Evolutionary conservation across 164 flowering plant genomes (phyloP).

Genomic region (Vitis labrusca): DNA sequence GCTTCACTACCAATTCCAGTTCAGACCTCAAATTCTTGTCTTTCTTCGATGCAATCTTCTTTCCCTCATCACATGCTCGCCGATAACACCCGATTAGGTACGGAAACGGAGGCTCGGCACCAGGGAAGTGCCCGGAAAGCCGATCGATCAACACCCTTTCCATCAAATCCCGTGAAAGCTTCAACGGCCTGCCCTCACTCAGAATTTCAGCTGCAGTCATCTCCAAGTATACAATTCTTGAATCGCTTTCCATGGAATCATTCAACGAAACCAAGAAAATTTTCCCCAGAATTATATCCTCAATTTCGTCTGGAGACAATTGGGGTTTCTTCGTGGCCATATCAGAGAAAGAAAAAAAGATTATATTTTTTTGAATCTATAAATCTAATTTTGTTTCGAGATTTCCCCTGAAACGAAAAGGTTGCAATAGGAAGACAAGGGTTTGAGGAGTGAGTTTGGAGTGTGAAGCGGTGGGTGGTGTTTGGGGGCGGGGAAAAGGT

Average conservation of each 20-base stretch:
- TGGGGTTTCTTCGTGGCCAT: constrained; percentile 73
- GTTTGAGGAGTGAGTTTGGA: too few relatives aligned
- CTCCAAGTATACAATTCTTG: constrained; percentile 66
- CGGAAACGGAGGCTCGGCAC: constrained; percentile 69
- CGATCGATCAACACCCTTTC: constrained; percentile 85
- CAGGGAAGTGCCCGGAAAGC: constrained; percentile 46
- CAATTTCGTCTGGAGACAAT: constrained; percentile 61
- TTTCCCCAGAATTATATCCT: constrained; percentile 83
- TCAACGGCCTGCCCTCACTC: constrained; percentile 68
- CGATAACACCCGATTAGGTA: constrained; percentile 76
- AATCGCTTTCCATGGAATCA: constrained; percentile 45
- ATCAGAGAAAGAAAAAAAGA: background rate
- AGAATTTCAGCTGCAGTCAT: constrained; percentile 86
- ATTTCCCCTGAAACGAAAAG: too few relatives aligned
- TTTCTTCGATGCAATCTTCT: constrained; percentile 71
- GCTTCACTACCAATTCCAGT: constrained; percentile 58
- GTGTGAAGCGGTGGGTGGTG: too few relatives aligned
- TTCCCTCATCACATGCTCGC: constrained; percentile 76
- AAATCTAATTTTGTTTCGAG: too few relatives aligned
- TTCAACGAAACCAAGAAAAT: constrained; percentile 65
- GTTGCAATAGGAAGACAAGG: too few relatives aligned
- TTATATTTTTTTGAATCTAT: too few relatives aligned
- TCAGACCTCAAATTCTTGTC: constrained; percentile 64
- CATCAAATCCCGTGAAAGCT: constrained; percentile 60
- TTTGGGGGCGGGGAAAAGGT: too few relatives aligned